Evolutionary conservation across 495 filamentous ascomycete species (phyloP), one percentile per base, ranked within the genome.

Genomic region (Barbatosphaeria neglecta): DNA sequence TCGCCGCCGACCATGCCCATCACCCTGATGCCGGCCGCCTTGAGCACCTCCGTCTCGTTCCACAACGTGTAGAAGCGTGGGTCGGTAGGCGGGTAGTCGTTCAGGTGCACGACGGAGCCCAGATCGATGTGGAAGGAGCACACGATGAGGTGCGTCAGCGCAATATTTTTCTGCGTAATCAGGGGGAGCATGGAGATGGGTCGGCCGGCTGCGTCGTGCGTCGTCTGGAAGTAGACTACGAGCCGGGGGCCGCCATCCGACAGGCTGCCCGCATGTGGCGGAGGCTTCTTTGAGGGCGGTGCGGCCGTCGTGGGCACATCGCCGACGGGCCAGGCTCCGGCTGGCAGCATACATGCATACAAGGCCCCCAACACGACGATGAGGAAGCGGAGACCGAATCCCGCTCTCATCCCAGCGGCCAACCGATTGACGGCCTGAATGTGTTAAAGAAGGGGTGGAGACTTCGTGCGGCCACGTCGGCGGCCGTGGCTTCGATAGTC

Each of bases 1-100:
- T 85, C 87, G 2, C 87, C 87, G 20, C 87, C 87, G 9, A 93
- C 66, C 87, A 93, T 92, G 48, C 80, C 83, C 55, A 90, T 72
- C 31, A 92, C 70, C 50, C 77, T 81, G 56, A 92, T 70, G 31
- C 85, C 85, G 27, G 65, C 62, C 19, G 63, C 63, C 54, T 88
- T 77, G 13, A 76, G 59, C 31, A 66, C 48, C 8, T 66, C 68
- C 13, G 82, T 70, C 55, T 90, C 85, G 22, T 66, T 68, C 84
- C 86, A 90, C 13, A 90, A 64, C 0, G 64, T 64, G 43, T 74
- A 60, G 59, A 78, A 82, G 35, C 70, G 64, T 3, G 77, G 55
- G 50, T 73, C 53, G 1, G 63, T 52, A 0, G 81, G 80, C 2
- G 74, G 75, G 50, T 81, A 71, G 66, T 92, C 77, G 56, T 93